Conservation (phyloP, 1,284 basidiomycete genomes). For the Pyrrhoderma noxium region DNA sequence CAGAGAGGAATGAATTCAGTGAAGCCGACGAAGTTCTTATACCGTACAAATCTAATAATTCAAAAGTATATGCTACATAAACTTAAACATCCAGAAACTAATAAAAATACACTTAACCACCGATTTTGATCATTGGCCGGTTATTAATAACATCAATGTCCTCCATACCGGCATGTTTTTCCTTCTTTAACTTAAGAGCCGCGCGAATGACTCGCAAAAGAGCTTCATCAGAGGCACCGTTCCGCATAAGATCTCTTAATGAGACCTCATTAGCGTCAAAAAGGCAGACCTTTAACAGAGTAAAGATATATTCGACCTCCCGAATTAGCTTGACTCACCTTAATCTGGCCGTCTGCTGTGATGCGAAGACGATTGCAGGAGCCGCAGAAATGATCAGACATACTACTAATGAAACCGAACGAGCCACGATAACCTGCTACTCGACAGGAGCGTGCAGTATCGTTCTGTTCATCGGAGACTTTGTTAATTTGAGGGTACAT, state of each 20-base stretch:
- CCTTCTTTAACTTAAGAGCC: constrained; percentile 71
- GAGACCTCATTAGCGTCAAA: constrained; percentile 84
- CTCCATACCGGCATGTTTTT: constrained; percentile 81
- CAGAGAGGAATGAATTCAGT: too few species aligned
- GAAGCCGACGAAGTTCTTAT: not conserved
- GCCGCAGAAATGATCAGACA: constrained; percentile 89
- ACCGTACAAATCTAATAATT: not conserved
- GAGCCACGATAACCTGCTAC: constrained; percentile 68
- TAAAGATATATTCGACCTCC: not conserved
- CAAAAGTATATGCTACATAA: constrained; percentile 14
- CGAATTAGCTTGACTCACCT: constrained; percentile 38
- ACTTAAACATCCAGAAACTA: constrained; percentile 21
- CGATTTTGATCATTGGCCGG: constrained; percentile 87
- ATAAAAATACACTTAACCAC: constrained; percentile 58
- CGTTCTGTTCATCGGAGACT: constrained; percentile 62
- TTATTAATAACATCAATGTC: constrained; percentile 69
- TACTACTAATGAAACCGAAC: constrained; percentile 85
- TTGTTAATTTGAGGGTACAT: constrained; percentile 45
- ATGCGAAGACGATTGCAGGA: constrained; percentile 80
- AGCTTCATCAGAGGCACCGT: constrained; percentile 54
- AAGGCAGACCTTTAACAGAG: constrained; percentile 60
- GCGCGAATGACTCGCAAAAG: constrained; percentile 57
- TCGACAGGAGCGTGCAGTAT: constrained; percentile 75
- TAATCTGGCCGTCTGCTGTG: constrained; percentile 85
- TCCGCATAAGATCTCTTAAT: constrained; percentile 67